Evolutionary conservation across 169 alveolate species (phyloP).

Genomic region (Eimeria praecox): DNA sequence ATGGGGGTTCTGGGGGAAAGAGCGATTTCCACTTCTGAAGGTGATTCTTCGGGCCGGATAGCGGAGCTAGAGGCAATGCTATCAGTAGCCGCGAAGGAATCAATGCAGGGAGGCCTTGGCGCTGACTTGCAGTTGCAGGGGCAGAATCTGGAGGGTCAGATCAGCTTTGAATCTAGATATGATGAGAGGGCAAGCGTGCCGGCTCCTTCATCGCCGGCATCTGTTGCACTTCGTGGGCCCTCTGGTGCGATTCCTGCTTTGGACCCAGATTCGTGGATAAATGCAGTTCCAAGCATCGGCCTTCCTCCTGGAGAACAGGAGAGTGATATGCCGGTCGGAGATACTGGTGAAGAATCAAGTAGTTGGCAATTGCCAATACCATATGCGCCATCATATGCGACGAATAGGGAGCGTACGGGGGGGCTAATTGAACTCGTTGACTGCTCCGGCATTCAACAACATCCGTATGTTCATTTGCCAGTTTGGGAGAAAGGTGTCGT

Average conservation of each 20-base stretch:
- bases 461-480: slow-evolving; percentile 6
- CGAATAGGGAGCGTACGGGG: not conserved
- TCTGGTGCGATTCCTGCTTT: not conserved
- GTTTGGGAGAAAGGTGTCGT: not conserved
- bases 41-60: not conserved
- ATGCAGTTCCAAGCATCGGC: no score
- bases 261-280: no score
- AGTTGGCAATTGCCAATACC: no score
- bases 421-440: not conserved
- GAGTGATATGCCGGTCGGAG: not conserved
- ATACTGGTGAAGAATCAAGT: not conserved
- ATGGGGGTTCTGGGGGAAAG: not conserved
- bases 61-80: not conserved
- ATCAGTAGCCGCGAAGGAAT: not conserved
- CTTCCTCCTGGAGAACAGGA: not conserved
- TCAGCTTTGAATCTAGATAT: not conserved
- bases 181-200: not conserved
- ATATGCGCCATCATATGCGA: not conserved
- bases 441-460: not conserved
- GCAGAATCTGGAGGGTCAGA: not conserved
- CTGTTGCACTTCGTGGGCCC: not conserved
- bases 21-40: not conserved
- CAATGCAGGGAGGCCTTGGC: not conserved
- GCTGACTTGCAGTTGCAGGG: not conserved
- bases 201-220: not conserved